Percentiles rank a stretch among this genome's conserved stretches.
Evolutionary conservation across 441 rosid species (phyloP).

Genomic region (Adansonia grandidieri): DNA sequence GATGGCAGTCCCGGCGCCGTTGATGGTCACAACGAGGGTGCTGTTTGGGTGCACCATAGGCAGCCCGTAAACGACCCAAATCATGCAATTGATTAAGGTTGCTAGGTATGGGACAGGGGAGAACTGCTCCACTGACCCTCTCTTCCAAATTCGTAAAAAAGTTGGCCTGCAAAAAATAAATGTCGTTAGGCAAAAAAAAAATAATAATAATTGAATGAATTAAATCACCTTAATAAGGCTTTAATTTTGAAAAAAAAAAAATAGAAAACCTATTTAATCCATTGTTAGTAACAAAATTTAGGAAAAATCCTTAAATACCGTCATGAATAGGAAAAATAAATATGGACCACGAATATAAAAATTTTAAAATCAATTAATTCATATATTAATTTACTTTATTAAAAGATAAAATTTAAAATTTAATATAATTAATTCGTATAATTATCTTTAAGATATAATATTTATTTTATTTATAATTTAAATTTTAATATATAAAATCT

Average conservation of each 20-base stretch:
- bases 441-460: too few species aligned
- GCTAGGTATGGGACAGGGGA: constrained; percentile 79
- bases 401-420: too few species aligned
- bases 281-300: constrained; percentile 4
- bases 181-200: background rate
- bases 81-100: constrained; percentile 72
- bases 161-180: constrained; percentile 64
- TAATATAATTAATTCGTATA: too few species aligned
- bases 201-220: background rate
- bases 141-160: constrained; percentile 66
- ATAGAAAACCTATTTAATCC: background rate
- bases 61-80: constrained; percentile 85
- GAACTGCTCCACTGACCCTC: constrained; percentile 75
- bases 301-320: too few species aligned
- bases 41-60: constrained; percentile 78
- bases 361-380: too few species aligned
- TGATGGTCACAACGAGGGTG: constrained; percentile 70
- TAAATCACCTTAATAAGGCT: background rate
- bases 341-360: too few species aligned
- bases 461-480: too few species aligned
- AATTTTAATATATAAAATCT: too few species aligned
- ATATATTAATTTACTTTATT: too few species aligned
- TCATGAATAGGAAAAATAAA: too few species aligned
- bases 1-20: constrained; percentile 63
- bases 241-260: background rate